Base-by-base conservation (phyloP, 768 basidiomycete species). In the Ramaria sp. region DNA sequence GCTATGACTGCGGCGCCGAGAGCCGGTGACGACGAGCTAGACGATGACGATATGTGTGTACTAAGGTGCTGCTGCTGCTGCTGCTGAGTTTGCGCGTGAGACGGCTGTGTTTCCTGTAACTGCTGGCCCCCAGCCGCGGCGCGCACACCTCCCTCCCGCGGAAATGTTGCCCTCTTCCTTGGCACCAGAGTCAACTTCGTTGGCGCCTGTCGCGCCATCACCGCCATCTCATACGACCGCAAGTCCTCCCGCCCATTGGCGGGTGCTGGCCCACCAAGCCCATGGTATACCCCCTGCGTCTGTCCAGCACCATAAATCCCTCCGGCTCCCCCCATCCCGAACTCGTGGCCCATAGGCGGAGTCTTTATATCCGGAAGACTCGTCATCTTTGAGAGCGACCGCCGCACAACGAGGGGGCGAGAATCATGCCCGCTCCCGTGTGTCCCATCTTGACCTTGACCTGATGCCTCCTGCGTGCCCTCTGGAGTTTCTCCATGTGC, bases 351-450 rank as follows among this genome's bases (percentile, higher is more conserved):
- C 78, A 74, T 9, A 6, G 48, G 48, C 0, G 86, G 86, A 2
- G 86, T 88, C 68, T 83, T 81, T 54, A 73, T 77, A 62, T 79
- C 83, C 7, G 86, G 86, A 42, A 88, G 65, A n/a, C 82, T 84
- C 31, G 81, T 74, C 5, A 87, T 84, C 17, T 85, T 73, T 30
- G 73, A 1, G 63, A 62, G 13, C 57, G 62, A 6, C 55, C 27
- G 2, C 17, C 39, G 59, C 64, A 15, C 38, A 61, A 9, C 58
- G 63, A 58, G 60, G 60, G 27, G 53, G 20, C 7, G 19, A 59
- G 3, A 60, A 42, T 11, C 61, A 64, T 43, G n/a, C 34, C 34
- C 34, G 54, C 17, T 22, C 54, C 37, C n/a, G n/a, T n/a, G n/a
- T n/a, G n/a, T n/a, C n/a, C n/a, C n/a, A n/a, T n/a, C n/a, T n/a